Evolutionary conservation across 2,329 filamentous ascomycete genomes (phyloP).

Genomic region (Arachnomyces sp.): DNA sequence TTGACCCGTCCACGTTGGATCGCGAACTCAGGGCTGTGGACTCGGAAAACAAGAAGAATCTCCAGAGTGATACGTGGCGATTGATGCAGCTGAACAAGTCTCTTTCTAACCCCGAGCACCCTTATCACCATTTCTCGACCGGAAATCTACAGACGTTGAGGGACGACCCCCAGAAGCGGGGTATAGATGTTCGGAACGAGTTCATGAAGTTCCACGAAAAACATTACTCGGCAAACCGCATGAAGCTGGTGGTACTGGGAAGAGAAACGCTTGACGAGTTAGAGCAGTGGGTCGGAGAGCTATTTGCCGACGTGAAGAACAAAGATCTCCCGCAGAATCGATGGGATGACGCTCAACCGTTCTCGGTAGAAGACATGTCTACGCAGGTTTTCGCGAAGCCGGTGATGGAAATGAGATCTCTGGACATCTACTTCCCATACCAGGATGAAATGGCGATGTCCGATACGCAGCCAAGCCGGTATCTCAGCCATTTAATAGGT

Average conservation of each 20-base stretch:
- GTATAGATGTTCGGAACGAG: constrained; percentile 78
- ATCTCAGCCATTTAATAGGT: constrained; percentile 81
- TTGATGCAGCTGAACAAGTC: constrained; percentile 82
- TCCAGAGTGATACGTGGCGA: constrained; percentile 84
- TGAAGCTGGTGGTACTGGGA: constrained; percentile 85
- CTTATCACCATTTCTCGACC: constrained; percentile 85
- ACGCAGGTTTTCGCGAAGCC: constrained; percentile 82
- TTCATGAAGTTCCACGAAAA: constrained; percentile 88
- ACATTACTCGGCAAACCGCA: constrained; percentile 86
- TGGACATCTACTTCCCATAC: constrained; percentile 78
- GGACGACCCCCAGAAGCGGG: constrained; percentile 67
- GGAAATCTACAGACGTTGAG: constrained; percentile 82
- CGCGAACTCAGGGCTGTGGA: constrained; percentile 83
- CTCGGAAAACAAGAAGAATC: constrained; percentile 95
- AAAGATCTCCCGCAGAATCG: constrained; percentile 65
- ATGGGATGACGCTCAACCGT: constrained; percentile 58
- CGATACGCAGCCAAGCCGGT: constrained; percentile 74
- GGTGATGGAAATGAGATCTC: constrained; percentile 74
- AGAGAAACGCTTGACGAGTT: constrained; percentile 74
- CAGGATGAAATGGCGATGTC: constrained; percentile 74
- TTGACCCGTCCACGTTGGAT: constrained; percentile 76
- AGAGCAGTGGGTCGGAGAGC: constrained; percentile 73
- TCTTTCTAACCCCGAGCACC: constrained; percentile 78
- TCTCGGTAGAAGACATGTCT: constrained; percentile 52
- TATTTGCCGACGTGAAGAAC: constrained; percentile 75